Percentiles rank a stretch among this genome's conserved stretches.
Evolutionary conservation across 1,284 basidiomycete genomes (phyloP).

Genomic region (Stereum hirsutum): DNA sequence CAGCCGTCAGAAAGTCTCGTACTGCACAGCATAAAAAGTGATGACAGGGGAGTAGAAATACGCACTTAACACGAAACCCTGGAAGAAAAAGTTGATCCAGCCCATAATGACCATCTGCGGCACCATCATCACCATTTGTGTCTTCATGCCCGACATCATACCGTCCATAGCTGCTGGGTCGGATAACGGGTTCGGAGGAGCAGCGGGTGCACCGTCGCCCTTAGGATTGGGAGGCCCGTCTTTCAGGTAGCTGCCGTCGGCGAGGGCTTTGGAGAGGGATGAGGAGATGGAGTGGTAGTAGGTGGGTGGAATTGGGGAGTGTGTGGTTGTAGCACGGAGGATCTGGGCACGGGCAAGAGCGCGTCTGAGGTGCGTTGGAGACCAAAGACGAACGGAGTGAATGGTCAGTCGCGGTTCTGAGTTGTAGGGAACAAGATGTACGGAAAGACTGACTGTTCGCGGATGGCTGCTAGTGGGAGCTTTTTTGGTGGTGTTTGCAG

Average conservation of each 20-base stretch:
- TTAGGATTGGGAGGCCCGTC: slow-evolving; percentile 74
- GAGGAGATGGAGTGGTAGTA: slow-evolving; percentile 73
- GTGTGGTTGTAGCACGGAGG: slow-evolving; percentile 70
- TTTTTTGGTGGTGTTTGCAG: slow-evolving; percentile 85
- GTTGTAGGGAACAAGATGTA: background rate
- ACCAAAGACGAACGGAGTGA: background rate
- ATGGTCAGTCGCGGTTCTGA: background rate
- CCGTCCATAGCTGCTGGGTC: slow-evolving; percentile 93
- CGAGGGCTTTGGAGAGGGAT: slow-evolving; percentile 62
- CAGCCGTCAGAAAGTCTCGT: background rate
- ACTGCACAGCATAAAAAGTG: background rate
- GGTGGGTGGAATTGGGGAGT: slow-evolving; percentile 70
- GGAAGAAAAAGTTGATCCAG: slow-evolving; percentile 99
- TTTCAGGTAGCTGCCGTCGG: slow-evolving; percentile 76
- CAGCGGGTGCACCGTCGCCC: slow-evolving; percentile 39
- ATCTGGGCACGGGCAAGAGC: slow-evolving; percentile 79
- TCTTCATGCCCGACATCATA: slow-evolving; percentile 99
- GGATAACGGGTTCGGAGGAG: slow-evolving; percentile 67
- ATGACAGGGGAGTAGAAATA: slow-evolving; percentile 14
- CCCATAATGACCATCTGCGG: slow-evolving; percentile 99
- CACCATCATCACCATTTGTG: slow-evolving; percentile 97
- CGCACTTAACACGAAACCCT: slow-evolving; percentile 95
- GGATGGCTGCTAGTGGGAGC: slow-evolving; percentile 65
- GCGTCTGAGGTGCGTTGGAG: slow-evolving; percentile 42
- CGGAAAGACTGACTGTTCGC: slow-evolving; percentile 77